Conservation (phyloP, 768 basidiomycete species). For the Auriscalpium vulgare region DNA sequence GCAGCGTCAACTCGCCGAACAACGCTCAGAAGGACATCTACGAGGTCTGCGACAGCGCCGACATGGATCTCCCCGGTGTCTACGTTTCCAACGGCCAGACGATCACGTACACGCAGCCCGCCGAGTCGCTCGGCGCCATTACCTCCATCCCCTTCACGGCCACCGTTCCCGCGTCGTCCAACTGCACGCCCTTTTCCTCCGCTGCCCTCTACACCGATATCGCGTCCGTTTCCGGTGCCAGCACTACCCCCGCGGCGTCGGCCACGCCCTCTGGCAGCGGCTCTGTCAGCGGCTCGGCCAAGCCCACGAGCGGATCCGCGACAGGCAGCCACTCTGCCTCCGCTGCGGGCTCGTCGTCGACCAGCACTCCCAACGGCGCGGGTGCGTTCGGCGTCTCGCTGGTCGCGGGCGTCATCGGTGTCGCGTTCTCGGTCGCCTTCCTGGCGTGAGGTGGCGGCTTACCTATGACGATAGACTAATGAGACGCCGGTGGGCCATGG, state of each 20-base stretch:
- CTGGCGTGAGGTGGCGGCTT: background rate
- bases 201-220: constrained; percentile 3
- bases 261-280: background rate
- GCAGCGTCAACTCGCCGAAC: constrained; percentile 65
- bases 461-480: background rate
- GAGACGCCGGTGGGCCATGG: background rate
- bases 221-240: background rate
- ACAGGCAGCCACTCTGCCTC: background rate
- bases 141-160: constrained; percentile 10
- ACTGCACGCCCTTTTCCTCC: constrained; percentile 33
- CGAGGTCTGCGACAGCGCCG: constrained; percentile 59
- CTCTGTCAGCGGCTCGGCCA: background rate
- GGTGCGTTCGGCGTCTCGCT: constrained; percentile 2
- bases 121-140: background rate
- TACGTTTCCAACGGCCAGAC: constrained; percentile 21
- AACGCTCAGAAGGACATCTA: constrained; percentile 50
- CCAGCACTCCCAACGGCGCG: constrained; percentile 5
- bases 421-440: constrained; percentile 8
- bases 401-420: constrained; percentile 6
- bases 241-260: background rate
- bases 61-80: constrained; percentile 51
- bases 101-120: background rate
- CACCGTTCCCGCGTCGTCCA: constrained; percentile 31
- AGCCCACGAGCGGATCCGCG: background rate
- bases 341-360: background rate